Base-by-base conservation (phyloP, 1,284 basidiomycete genomes). In the Meira nashicola region DNA sequence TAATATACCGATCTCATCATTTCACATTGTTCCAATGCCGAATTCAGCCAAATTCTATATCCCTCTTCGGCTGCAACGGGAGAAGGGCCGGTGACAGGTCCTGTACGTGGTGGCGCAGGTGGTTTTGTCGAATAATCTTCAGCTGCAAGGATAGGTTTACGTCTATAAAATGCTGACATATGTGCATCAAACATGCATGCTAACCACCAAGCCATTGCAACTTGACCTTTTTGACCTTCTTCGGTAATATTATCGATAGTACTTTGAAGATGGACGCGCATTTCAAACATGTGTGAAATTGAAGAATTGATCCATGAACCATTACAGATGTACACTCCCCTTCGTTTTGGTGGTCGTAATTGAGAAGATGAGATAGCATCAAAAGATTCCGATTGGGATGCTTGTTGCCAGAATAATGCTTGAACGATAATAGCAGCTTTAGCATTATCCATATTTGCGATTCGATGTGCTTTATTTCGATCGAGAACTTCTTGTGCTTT, bases 361-460 rank as follows among this genome's bases (percentile, higher is more conserved):
- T 53, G 17, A 3, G 50, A 37, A 8, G n/a, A 5, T 37, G 19
- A 14, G 12, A 41, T 15, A n/a, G 17, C 25, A 33, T 38, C 39
- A 3, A 17, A 11, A 46, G 15, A 23, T 2, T 46, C 55, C n/a
- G 55, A 33, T 39, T 23, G 28, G 54, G 39, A 54, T 38, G 25
- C 53, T 23, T 51, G 55, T 51, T 58, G 25, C 39, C 44, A 49
- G 49, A 71, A 64, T 43, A 70, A 49, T 1, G 67, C 50, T 55
- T 71, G 67, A 53, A 70, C 60, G 56, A 74, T 41, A 28, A 72
- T 44, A 41, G 66, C 66, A 0, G 68, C 66, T 54, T 70, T 69
- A 47, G 89, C 86, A 79, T 92, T 89, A 72, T 92, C 88, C 38
- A 86, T 80, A 46, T 83, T 85, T n/a, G 89, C 84, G 53, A 90